Percentiles rank a stretch among this genome's conserved stretches.
Evolutionary conservation across 2,329 filamentous ascomycete genomes (phyloP).

Genomic region (Microcyclospora pomicola): DNA sequence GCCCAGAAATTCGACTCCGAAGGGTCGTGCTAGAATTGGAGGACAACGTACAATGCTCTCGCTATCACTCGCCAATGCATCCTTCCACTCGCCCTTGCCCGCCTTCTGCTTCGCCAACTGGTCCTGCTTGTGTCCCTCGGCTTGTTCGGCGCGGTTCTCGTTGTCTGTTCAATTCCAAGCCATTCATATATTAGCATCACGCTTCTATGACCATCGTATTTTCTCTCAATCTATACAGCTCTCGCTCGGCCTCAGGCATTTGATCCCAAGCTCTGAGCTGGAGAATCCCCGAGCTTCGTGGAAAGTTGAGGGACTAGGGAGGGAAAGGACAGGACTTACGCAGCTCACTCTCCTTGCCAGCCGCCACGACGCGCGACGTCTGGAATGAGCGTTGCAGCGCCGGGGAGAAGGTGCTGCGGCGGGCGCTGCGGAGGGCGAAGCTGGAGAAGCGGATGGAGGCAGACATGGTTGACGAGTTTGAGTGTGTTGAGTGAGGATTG

Average conservation of each 20-base stretch:
- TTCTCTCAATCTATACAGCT: too few relatives aligned
- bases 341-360: neutral
- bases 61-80: conserved; percentile 62
- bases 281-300: too few relatives aligned
- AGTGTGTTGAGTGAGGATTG: too few relatives aligned
- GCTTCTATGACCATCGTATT: too few relatives aligned
- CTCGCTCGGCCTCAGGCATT: too few relatives aligned
- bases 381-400: neutral
- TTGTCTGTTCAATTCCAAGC: conserved; percentile 22
- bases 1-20: too few relatives aligned
- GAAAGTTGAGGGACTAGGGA: too few relatives aligned
- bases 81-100: conserved; percentile 62
- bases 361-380: neutral
- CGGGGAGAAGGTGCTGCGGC: neutral
- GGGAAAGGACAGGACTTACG: neutral
- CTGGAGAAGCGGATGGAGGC: too few relatives aligned
- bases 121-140: conserved; percentile 49
- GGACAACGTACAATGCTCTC: conserved; percentile 61
- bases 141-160: conserved; percentile 30
- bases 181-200: neutral
- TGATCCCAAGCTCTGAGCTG: too few relatives aligned
- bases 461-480: too few relatives aligned
- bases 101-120: conserved; percentile 35
- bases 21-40: too few relatives aligned
- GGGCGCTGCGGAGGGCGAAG: too few relatives aligned